Conservation (phyloP, 164 flowering plant genomes). For the Cinnamomum micranthum region DNA sequence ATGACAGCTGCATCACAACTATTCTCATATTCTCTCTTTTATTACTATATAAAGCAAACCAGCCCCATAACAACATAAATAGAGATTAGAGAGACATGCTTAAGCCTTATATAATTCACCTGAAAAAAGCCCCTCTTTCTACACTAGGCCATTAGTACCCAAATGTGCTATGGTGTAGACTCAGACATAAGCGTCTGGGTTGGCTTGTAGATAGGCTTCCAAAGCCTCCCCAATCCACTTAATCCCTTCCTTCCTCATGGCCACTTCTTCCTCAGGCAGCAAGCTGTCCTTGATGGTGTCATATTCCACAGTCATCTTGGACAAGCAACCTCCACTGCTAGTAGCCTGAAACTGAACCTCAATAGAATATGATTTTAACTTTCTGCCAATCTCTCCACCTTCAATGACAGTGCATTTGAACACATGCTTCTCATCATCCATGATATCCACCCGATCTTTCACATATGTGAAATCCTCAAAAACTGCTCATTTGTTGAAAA, state of each 20-base stretch:
- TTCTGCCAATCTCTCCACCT: conserved; percentile 2
- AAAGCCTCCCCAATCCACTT: conserved; percentile 1
- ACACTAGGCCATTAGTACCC: no score
- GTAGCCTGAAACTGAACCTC: background rate
- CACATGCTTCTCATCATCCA: conserved; percentile 1
- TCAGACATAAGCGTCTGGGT: conserved; percentile 8
- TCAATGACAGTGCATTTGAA: conserved; percentile 1
- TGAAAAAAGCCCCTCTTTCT: no score
- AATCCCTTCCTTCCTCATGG: background rate
- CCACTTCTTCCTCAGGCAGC: background rate
- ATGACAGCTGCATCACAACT: no score
- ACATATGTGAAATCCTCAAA: background rate
- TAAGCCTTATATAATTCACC: no score
- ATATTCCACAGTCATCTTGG: background rate
- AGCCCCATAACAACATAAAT: no score
- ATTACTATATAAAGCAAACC: no score
- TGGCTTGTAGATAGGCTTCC: conserved; percentile 7
- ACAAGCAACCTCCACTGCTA: background rate
- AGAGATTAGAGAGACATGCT: no score
- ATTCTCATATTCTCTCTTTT: no score
- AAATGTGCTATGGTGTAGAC: background rate
- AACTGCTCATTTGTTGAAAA: no score
- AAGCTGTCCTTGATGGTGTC: conserved; percentile 4
- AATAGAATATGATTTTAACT: conserved; percentile 2
- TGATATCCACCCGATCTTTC: background rate